A percentile compares a stretch with the other conserved stretches of the same genome.
Conservation (phyloP, 805 yeast species). For the Starmerella davenportii region DNA sequence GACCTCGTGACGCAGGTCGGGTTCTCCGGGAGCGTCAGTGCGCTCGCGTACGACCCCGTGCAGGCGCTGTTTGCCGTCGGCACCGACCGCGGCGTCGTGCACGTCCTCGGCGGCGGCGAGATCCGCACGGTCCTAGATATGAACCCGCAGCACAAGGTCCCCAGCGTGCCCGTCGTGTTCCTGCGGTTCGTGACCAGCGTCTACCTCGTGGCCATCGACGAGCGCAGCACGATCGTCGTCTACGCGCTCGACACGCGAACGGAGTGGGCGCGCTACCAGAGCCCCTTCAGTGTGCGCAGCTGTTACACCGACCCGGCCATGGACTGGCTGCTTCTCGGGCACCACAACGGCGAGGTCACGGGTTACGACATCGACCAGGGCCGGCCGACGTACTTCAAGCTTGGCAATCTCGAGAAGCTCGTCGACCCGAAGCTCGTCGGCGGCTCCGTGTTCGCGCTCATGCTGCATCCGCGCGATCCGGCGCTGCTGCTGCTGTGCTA, state of each 20-base stretch:
- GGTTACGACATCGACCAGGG: slow-evolving; percentile 75
- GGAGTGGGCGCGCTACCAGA: slow-evolving; percentile 39
- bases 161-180: slow-evolving; percentile 26
- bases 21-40: slow-evolving; percentile 42
- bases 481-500: slow-evolving; percentile 64
- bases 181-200: slow-evolving; percentile 62
- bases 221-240: slow-evolving; percentile 42
- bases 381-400: slow-evolving; percentile 39
- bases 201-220: slow-evolving; percentile 57
- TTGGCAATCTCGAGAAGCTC: slow-evolving; percentile 50
- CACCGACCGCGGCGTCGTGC: slow-evolving; percentile 49
- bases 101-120: slow-evolving; percentile 68
- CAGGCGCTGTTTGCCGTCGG: slow-evolving; percentile 74
- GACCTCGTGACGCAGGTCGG: slow-evolving; percentile 32
- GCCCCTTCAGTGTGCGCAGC: slow-evolving; percentile 50
- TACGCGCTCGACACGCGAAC: slow-evolving; percentile 50
- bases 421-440: slow-evolving; percentile 38
- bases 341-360: slow-evolving; percentile 52
- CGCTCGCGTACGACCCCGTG: slow-evolving; percentile 68
- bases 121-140: slow-evolving; percentile 52
- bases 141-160: slow-evolving; percentile 24
- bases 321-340: slow-evolving; percentile 73
- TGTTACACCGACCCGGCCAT: slow-evolving; percentile 68
- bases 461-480: slow-evolving; percentile 79
- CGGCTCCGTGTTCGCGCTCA: slow-evolving; percentile 49